Conservation (phyloP, 345 rosid species). For the Rhodomyrtus tomentosa region DNA sequence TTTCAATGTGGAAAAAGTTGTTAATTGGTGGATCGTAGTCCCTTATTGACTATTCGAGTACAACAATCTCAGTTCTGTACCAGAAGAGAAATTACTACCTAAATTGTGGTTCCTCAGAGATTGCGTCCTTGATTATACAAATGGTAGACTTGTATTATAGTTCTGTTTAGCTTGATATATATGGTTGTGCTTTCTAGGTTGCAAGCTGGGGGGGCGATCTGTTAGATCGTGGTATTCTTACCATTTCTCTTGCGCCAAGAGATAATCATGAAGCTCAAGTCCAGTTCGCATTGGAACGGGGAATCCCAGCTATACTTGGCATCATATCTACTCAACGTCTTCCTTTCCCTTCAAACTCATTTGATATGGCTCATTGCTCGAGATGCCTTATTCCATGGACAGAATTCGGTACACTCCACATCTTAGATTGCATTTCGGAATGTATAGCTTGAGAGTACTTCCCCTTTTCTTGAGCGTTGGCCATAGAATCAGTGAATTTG, state of each 20-base stretch:
- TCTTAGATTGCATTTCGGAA: not conserved
- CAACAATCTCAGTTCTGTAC: not conserved
- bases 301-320: conserved; percentile 95
- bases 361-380: conserved; percentile 99
- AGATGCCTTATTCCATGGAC: conserved; percentile 99
- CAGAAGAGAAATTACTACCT: not conserved
- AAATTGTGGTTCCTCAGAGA: not conserved
- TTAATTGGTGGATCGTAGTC: not conserved
- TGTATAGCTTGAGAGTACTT: not conserved
- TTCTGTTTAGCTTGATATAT: not conserved
- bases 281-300: conserved; percentile 96
- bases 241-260: conserved; percentile 95
- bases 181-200: conserved; percentile 34
- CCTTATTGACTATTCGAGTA: not conserved
- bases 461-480: not conserved
- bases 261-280: conserved; percentile 99
- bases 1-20: not conserved
- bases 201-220: conserved; percentile 99
- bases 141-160: not conserved
- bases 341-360: conserved; percentile 91
- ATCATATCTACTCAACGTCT: conserved; percentile 95
- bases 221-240: conserved; percentile 76
- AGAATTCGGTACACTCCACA: conserved; percentile 58
- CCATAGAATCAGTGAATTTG: not conserved
- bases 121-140: not conserved